Conservation (phyloP, 2,329 filamentous ascomycete species). For the Hymenoscyphus infarciens region DNA sequence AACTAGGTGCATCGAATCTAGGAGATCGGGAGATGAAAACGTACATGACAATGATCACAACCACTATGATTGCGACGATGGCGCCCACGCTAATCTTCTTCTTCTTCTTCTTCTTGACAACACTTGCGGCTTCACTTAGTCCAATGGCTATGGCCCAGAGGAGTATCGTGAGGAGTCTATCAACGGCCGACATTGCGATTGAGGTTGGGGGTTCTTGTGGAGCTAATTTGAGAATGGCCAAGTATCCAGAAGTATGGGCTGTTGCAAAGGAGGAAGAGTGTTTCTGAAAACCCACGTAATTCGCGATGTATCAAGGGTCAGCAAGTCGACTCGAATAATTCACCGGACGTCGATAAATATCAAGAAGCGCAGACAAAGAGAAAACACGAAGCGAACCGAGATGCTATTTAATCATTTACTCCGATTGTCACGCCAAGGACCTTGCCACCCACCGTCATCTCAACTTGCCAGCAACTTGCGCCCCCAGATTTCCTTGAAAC, state of each 20-base stretch:
- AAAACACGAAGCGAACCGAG: no score
- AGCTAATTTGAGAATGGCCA: background rate
- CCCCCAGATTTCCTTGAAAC: conserved; percentile 2
- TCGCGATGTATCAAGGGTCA: background rate
- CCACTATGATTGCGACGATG: background rate
- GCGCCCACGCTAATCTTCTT: background rate
- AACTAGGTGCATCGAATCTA: background rate
- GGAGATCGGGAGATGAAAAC: background rate
- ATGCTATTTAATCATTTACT: background rate
- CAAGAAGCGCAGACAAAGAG: background rate
- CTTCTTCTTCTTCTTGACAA: conserved; percentile 2
- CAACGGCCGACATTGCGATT: background rate
- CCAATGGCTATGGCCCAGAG: conserved; percentile 4
- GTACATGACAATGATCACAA: conserved; percentile 62
- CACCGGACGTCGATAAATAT: background rate
- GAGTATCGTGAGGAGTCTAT: conserved; percentile 6
- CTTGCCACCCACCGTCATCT: background rate
- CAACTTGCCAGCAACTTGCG: background rate
- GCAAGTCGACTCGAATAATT: background rate
- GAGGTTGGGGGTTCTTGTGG: background rate
- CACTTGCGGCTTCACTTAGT: background rate
- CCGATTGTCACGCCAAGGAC: background rate
- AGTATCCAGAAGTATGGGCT: background rate
- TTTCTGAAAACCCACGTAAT: background rate
- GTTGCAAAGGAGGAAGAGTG: background rate